Evolutionary conservation across 768 basidiomycete species (phyloP).

Genomic region (Lanmaoa pseudosensibilis): DNA sequence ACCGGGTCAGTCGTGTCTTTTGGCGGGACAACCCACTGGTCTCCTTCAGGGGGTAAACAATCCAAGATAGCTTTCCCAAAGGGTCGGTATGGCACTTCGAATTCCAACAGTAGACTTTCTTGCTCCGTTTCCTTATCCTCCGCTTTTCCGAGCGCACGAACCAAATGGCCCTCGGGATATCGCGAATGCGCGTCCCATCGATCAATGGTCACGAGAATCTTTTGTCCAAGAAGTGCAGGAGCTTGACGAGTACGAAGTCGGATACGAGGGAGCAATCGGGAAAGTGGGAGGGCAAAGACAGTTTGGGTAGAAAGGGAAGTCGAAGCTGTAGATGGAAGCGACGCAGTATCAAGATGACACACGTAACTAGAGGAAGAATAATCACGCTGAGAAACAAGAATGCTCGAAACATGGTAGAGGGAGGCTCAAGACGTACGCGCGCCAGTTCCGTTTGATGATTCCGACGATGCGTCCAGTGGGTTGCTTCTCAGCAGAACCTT

Average conservation of each 20-base stretch:
- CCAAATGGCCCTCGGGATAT: constrained; percentile 97
- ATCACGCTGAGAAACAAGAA: not conserved
- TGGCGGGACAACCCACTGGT: constrained; percentile 87
- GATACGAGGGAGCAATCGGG: constrained; percentile 88
- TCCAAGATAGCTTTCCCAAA: constrained; percentile 95
- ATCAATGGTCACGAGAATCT: constrained; percentile 95
- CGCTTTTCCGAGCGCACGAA: constrained; percentile 84
- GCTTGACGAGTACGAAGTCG: constrained; percentile 94
- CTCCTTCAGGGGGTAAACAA: constrained; percentile 88
- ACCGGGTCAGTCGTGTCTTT: constrained; percentile 52
- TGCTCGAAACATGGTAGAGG: not conserved
- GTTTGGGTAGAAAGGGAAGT: constrained; percentile 86
- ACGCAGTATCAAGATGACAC: constrained; percentile 90
- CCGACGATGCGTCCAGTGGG: constrained; percentile 93
- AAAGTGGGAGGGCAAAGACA: constrained; percentile 92
- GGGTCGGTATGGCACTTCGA: constrained; percentile 92
- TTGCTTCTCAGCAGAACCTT: constrained; percentile 58
- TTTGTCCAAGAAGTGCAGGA: constrained; percentile 82
- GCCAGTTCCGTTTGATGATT: constrained; percentile 92
- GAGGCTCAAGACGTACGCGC: constrained; percentile 61
- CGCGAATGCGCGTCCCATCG: constrained; percentile 84
- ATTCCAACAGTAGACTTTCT: constrained; percentile 90
- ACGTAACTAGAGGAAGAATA: constrained; percentile 60
- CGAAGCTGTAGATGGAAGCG: constrained; percentile 72
- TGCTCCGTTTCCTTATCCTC: constrained; percentile 97